Conservation (phyloP, 169 alveolate genomes). For the Plasmodium fragile region DNA sequence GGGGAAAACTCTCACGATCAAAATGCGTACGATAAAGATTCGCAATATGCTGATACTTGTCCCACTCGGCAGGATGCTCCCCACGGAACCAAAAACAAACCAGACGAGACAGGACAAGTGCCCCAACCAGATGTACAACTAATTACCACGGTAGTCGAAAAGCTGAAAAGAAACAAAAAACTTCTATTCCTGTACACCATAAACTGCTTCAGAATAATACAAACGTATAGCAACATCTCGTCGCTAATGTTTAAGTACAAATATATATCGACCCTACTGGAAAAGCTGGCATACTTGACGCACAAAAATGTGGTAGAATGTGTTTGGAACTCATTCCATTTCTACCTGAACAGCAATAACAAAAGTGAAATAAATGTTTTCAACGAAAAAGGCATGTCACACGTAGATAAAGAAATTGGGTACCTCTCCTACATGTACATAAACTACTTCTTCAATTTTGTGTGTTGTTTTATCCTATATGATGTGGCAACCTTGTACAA, state of each 20-base stretch:
- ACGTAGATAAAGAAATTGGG: conserved; percentile 57
- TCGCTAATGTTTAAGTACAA: conserved; percentile 41
- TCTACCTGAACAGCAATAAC: not conserved
- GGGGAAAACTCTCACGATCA: not conserved
- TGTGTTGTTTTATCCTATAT: conserved; percentile 49
- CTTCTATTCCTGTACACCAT: conserved; percentile 45
- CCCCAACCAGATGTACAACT: not conserved
- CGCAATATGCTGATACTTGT: not conserved
- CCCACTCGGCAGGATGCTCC: not conserved
- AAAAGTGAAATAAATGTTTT: conserved; percentile 13
- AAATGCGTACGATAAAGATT: not conserved
- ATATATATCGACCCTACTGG: conserved; percentile 28
- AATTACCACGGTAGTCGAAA: conserved; percentile 3
- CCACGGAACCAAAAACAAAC: not conserved
- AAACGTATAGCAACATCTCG: conserved; percentile 46
- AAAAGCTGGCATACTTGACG: conserved; percentile 26
- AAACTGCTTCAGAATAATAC: conserved; percentile 67
- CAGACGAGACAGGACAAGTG: not conserved
- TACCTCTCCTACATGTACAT: conserved; percentile 55
- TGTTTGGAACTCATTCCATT: conserved; percentile 19
- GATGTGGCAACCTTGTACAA: conserved; percentile 31
- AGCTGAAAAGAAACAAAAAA: conserved; percentile 36
- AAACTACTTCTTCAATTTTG: conserved; percentile 39
- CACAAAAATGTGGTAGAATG: conserved; percentile 17
- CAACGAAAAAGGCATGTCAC: not conserved